Evolutionary conservation across 2,329 filamentous ascomycete species (phyloP).

Genomic region (Aspergillus pseudonomiae): DNA sequence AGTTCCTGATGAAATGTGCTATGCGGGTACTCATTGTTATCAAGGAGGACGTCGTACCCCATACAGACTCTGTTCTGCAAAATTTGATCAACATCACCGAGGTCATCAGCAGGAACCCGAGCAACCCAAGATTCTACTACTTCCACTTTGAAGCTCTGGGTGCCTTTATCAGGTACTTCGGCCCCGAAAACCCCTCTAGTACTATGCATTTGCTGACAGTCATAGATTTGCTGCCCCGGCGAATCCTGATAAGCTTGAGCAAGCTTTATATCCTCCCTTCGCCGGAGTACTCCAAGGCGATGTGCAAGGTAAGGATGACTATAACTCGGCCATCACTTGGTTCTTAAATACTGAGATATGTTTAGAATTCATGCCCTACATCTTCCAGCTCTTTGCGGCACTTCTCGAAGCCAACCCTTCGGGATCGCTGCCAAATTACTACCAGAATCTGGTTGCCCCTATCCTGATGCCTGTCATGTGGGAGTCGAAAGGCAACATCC

Average conservation of each 20-base stretch:
- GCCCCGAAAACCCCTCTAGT: neutral
- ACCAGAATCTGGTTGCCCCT: slow-evolving; percentile 75
- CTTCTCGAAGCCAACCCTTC: slow-evolving; percentile 84
- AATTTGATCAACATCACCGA: slow-evolving; percentile 88
- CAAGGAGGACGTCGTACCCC: slow-evolving; percentile 74
- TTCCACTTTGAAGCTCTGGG: slow-evolving; percentile 96
- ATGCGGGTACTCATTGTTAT: slow-evolving; percentile 97
- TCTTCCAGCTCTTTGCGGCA: slow-evolving; percentile 93
- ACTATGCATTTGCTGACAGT: slow-evolving; percentile 14
- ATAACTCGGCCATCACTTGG: neutral
- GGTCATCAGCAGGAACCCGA: slow-evolving; percentile 91
- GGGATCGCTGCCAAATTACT: slow-evolving; percentile 76
- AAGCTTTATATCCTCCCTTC: slow-evolving; percentile 81
- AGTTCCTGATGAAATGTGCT: slow-evolving; percentile 97
- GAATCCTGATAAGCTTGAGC: slow-evolving; percentile 74
- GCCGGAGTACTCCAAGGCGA: slow-evolving; percentile 77
- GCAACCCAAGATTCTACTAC: slow-evolving; percentile 97
- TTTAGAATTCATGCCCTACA: slow-evolving; percentile 88
- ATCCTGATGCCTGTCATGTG: slow-evolving; percentile 82
- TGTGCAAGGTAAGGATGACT: slow-evolving; percentile 67
- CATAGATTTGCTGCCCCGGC: slow-evolving; percentile 65
- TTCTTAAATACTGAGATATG: slow-evolving; percentile 32
- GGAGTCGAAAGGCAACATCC: slow-evolving; percentile 91
- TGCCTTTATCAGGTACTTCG: slow-evolving; percentile 71
- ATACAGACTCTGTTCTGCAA: slow-evolving; percentile 76